A percentile compares a stretch with the other conserved stretches of the same genome.
phyloP scores from a whole-genome alignment of 805 yeast species.

The Debaryomyces hansenii region DNA sequence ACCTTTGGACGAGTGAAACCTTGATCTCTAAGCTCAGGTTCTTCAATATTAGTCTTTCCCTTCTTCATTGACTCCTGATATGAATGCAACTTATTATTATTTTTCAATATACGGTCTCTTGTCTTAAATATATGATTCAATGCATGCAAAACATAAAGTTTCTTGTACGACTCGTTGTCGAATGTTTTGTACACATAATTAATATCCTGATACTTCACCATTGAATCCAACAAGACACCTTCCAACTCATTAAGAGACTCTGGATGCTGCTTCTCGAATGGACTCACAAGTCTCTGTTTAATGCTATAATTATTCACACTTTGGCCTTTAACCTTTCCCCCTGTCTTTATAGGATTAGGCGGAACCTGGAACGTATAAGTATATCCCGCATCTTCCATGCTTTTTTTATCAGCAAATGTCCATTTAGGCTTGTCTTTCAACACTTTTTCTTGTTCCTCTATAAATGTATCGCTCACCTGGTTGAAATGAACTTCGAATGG shows the following conservation, averaged over 20 bases:
- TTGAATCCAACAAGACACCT: conserved; percentile 54
- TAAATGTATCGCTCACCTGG: conserved; percentile 39
- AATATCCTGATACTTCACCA: conserved; percentile 74
- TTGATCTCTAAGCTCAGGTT: conserved; percentile 79
- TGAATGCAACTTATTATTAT: conserved; percentile 57
- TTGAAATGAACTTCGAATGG: conserved; percentile 81
- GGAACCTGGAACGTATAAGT: conserved; percentile 9
- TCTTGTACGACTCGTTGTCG: conserved; percentile 56
- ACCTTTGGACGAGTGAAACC: conserved; percentile 95
- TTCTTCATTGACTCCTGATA: conserved; percentile 40
- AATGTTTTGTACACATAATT: conserved; percentile 55
- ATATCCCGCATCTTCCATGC: conserved; percentile 22
- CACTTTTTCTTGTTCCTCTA: conserved; percentile 25
- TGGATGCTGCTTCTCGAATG: conserved; percentile 16
- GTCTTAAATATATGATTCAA: conserved; percentile 85
- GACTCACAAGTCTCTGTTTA: conserved; percentile 28
- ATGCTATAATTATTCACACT: conserved; percentile 20
- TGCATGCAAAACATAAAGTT: conserved; percentile 66
- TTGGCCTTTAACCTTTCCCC: not conserved
- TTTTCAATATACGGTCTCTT: conserved; percentile 77
- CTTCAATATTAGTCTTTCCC: conserved; percentile 33
- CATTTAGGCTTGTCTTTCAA: conserved; percentile 24
- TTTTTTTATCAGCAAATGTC: conserved; percentile 20
- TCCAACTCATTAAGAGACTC: conserved; percentile 39
- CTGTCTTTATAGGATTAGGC: not conserved